Evolutionary conservation across 257 asterid species (phyloP).

Genomic region (Scutellaria galericulata): DNA sequence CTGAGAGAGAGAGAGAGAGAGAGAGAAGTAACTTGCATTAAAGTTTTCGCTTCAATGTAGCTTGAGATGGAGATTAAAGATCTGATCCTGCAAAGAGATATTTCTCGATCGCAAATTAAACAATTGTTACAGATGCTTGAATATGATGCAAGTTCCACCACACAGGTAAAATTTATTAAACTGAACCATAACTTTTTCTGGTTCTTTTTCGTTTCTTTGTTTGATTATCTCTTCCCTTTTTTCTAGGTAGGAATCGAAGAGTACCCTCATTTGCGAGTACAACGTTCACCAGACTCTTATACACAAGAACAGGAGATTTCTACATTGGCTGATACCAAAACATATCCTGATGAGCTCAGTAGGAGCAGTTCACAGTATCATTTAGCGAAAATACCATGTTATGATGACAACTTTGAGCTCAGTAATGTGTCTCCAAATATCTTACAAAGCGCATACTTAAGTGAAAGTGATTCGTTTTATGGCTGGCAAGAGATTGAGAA

Average conservation of each 20-base stretch:
- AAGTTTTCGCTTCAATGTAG: constrained; percentile 47
- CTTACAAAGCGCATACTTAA: constrained; percentile 46
- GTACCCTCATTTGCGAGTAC: constrained; percentile 80
- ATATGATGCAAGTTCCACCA: constrained; percentile 52
- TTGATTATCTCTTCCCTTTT: constrained; percentile 9
- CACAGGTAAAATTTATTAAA: constrained; percentile 47
- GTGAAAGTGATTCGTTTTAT: constrained; percentile 53
- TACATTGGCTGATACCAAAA: constrained; percentile 42
- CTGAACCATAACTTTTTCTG: background rate
- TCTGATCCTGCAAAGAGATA: constrained; percentile 78
- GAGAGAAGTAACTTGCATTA: background rate
- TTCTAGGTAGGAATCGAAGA: constrained; percentile 62
- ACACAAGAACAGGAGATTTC: constrained; percentile 40
- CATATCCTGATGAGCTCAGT: constrained; percentile 54
- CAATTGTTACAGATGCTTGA: constrained; percentile 61
- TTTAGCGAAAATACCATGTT: constrained; percentile 49
- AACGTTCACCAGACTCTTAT: constrained; percentile 54
- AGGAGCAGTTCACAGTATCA: constrained; percentile 66
- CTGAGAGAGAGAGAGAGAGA: no score
- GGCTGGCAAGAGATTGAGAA: constrained; percentile 71
- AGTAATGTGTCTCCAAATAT: constrained; percentile 52
- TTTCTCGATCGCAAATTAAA: constrained; percentile 69
- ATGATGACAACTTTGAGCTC: constrained; percentile 49
- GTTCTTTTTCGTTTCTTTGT: background rate
- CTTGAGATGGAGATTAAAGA: constrained; percentile 82